These are phyloP conservation scores for Fusarium musae DNA, from an alignment of 2,329 filamentous ascomycete species.

Conservation along the genomic window DNA sequence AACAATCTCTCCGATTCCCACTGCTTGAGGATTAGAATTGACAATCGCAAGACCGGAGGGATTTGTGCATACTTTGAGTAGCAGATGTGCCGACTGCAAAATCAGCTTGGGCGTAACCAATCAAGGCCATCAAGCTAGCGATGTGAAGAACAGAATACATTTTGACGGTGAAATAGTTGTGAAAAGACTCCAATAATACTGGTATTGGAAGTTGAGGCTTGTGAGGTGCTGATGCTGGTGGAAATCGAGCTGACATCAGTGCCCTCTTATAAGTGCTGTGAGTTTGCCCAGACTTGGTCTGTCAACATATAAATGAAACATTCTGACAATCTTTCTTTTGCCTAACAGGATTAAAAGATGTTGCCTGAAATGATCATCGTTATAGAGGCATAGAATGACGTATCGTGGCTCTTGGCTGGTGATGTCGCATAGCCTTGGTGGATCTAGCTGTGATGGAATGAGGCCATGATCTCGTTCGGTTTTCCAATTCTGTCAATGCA, in stretches of 20 bases:
- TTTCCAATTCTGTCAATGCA: no score
- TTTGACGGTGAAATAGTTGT: neutral
- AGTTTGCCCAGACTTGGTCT: no score
- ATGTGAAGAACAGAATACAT: neutral
- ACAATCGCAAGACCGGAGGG: no score
- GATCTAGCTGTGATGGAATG: neutral
- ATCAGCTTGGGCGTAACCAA: neutral
- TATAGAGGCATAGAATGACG: neutral
- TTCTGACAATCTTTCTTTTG: neutral
- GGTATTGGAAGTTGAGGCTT: no score
- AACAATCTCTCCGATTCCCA: neutral
- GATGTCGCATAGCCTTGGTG: neutral
- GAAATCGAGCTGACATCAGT: no score
- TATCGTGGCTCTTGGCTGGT: neutral
- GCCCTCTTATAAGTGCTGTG: neutral
- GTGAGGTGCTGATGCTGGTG: rapidly evolving
- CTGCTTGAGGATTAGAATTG: neutral
- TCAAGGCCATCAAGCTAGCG: neutral
- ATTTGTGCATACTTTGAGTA: neutral
- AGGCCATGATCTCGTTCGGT: neutral
- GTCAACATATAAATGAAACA: neutral
- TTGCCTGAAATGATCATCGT: neutral
- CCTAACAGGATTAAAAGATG: neutral
- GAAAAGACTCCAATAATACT: rapidly evolving
- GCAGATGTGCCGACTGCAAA: conserved; percentile 1